Evolutionary conservation across 257 asterid genomes (phyloP).

Genomic region (Nicotiana tomentosiformis): DNA sequence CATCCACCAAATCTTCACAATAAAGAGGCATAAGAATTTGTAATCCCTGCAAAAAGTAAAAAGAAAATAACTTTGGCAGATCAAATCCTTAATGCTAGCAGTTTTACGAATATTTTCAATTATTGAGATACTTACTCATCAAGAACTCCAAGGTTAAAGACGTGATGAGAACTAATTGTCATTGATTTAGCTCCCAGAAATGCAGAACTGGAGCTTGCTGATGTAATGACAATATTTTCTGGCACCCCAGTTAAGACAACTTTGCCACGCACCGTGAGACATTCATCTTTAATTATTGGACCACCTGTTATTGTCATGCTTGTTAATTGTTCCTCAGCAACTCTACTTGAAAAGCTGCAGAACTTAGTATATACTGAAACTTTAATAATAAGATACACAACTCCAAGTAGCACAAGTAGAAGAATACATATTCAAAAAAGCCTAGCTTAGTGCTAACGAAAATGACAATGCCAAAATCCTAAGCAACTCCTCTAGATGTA

Average conservation of each 20-base stretch:
- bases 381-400: background rate
- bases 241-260: constrained; percentile 41
- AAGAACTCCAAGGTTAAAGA: constrained; percentile 50
- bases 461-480: background rate
- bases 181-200: constrained; percentile 44
- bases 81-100: background rate
- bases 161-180: constrained; percentile 31
- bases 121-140: constrained; percentile 25
- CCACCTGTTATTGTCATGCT: constrained; percentile 49
- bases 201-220: constrained; percentile 38
- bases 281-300: constrained; percentile 44
- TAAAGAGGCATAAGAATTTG: constrained; percentile 52
- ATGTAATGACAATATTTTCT: constrained; percentile 30
- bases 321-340: background rate
- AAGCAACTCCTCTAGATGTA: background rate
- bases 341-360: background rate
- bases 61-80: too few relatives aligned
- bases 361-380: background rate
- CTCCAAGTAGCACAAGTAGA: background rate
- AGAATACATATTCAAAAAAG: background rate
- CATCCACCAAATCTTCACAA: constrained; percentile 75
- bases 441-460: background rate
- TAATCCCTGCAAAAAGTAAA: constrained; percentile 23
- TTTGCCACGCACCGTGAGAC: constrained; percentile 51
- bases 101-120: too few relatives aligned